Conservation (phyloP, 2,329 filamentous ascomycete genomes). For the Macrophomina phaseolina region DNA sequence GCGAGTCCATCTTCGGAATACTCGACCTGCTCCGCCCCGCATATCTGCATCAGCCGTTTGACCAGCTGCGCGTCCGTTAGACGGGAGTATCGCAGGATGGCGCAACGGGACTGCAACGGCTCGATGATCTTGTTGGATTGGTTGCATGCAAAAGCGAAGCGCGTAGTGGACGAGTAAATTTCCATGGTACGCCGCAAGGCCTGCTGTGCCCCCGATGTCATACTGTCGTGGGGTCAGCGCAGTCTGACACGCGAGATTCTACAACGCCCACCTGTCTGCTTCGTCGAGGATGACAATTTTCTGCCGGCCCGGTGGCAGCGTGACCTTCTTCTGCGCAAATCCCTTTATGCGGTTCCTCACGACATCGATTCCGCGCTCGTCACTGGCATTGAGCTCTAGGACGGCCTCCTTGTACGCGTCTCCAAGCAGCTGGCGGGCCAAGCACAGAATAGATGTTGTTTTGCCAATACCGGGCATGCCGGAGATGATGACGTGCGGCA, state of each 20-base stretch:
- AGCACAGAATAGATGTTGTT: conserved; percentile 91
- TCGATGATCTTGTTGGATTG: conserved; percentile 99
- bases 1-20: conserved; percentile 93
- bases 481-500: conserved; percentile 99
- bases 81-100: conserved; percentile 90
- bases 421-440: conserved; percentile 88
- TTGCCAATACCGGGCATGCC: conserved; percentile 99
- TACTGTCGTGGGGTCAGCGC: conserved; percentile 53
- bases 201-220: conserved; percentile 97
- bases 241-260: neutral
- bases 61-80: conserved; percentile 93
- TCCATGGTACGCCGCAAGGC: conserved; percentile 96
- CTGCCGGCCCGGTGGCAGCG: conserved; percentile 84
- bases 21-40: conserved; percentile 87
- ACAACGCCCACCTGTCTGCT: conserved; percentile 71
- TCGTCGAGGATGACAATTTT: conserved; percentile 98
- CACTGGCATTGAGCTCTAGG: conserved; percentile 92
- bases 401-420: conserved; percentile 98
- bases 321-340: conserved; percentile 99
- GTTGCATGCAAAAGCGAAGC: conserved; percentile 98
- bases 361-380: conserved; percentile 97
- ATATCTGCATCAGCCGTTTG: conserved; percentile 88
- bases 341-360: conserved; percentile 97
- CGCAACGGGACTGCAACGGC: conserved; percentile 94
- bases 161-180: conserved; percentile 94